Evolutionary conservation across 768 basidiomycete genomes (phyloP).

Genomic region (Pisolithus microcarpus): DNA sequence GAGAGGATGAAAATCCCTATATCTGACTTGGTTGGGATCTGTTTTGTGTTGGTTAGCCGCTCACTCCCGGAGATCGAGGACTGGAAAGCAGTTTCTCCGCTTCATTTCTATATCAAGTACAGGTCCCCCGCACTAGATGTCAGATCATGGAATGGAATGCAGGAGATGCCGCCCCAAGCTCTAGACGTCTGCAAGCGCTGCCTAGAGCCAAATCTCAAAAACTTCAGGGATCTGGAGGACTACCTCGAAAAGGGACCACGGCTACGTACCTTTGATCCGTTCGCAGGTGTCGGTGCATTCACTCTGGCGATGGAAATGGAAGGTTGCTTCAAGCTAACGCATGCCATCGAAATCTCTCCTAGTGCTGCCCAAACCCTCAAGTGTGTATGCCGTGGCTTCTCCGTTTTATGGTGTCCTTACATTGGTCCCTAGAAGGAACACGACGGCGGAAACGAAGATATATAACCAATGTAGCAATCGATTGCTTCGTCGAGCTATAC

Average conservation of each 20-base stretch:
- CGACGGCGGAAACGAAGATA: conserved; percentile 44
- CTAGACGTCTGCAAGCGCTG: conserved; percentile 46
- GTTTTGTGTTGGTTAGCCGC: conserved; percentile 39
- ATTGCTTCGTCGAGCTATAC: conserved; percentile 52
- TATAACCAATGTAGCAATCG: conserved; percentile 70
- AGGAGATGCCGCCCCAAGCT: conserved; percentile 26
- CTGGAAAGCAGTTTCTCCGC: conserved; percentile 47
- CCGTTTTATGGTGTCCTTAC: not conserved
- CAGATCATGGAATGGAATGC: conserved; percentile 32
- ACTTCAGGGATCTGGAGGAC: conserved; percentile 24
- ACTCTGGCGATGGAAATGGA: conserved; percentile 48
- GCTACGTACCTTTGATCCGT: conserved; percentile 35
- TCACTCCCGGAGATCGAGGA: conserved; percentile 28
- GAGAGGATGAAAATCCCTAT: conserved; percentile 28
- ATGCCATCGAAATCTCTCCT: conserved; percentile 69
- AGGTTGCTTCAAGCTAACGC: conserved; percentile 51
- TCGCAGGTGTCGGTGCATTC: conserved; percentile 52
- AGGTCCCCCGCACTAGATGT: conserved; percentile 37
- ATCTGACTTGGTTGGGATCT: conserved; percentile 40
- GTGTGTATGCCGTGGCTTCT: conserved; percentile 32
- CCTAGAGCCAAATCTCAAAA: conserved; percentile 21
- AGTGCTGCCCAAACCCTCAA: conserved; percentile 61
- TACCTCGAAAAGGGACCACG: conserved; percentile 24
- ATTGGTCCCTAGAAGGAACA: conserved; percentile 33
- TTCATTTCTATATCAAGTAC: conserved; percentile 54